Evolutionary conservation across 208 protist species (phyloP).

Genomic region (Acanthamoeba triangularis): DNA sequence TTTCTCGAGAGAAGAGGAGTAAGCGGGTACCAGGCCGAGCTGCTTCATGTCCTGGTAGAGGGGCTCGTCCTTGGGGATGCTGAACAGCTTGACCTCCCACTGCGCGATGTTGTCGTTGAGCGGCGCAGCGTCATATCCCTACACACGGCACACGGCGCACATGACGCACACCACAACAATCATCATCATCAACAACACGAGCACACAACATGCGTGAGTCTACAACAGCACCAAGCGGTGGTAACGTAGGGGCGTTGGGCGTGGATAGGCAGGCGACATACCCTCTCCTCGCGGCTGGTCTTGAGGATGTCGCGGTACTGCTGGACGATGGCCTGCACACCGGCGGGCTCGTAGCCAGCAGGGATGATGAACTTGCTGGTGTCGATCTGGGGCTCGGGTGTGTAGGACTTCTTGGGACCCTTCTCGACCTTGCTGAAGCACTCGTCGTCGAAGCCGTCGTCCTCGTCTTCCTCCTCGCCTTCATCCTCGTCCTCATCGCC

Average conservation of each 20-base stretch:
- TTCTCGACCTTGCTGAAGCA: slow-evolving; percentile 39
- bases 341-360: slow-evolving; percentile 10
- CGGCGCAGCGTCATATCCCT: slow-evolving; percentile 26
- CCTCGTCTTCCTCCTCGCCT: background rate
- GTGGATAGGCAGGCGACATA: too few species aligned
- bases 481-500: slow-evolving; percentile 29
- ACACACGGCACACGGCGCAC: background rate
- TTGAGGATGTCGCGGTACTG: slow-evolving; percentile 58
- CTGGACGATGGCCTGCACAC: slow-evolving; percentile 39
- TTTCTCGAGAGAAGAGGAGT: background rate
- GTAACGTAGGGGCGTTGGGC: too few species aligned
- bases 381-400: slow-evolving; percentile 36
- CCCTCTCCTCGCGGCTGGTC: slow-evolving; percentile 42
- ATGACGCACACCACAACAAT: background rate
- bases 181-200: too few species aligned
- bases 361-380: slow-evolving; percentile 61
- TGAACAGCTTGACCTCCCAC: slow-evolving; percentile 28
- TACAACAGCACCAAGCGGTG: too few species aligned
- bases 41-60: slow-evolving; percentile 32
- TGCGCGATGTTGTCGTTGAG: slow-evolving; percentile 60
- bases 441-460: slow-evolving; percentile 2
- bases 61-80: slow-evolving; percentile 53
- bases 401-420: slow-evolving; percentile 35
- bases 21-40: background rate
- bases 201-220: too few species aligned